Evolutionary conservation across 1,139 yeast genomes (phyloP).

Genomic region (Taiozyma sp.): DNA sequence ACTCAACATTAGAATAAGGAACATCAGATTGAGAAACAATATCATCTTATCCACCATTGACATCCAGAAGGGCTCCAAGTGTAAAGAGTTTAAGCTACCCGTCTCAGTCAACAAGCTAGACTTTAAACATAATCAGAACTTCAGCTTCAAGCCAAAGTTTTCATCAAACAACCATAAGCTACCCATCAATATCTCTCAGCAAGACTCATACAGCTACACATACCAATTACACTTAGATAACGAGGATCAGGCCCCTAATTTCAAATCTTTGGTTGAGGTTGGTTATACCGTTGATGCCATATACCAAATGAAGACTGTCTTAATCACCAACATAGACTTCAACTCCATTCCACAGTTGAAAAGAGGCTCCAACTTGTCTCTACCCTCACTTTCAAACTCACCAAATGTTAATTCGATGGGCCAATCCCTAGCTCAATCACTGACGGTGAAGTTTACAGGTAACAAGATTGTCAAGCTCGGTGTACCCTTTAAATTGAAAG

Average conservation of each 20-base stretch:
- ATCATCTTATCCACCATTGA: slow-evolving; percentile 49
- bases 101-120: slow-evolving; percentile 30
- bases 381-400: background rate
- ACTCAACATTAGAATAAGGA: slow-evolving; percentile 49
- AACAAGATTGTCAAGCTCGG: slow-evolving; percentile 57
- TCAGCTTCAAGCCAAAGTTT: slow-evolving; percentile 29
- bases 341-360: slow-evolving; percentile 8
- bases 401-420: slow-evolving; percentile 1
- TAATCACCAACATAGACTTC: slow-evolving; percentile 57
- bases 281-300: slow-evolving; percentile 24
- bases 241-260: slow-evolving; percentile 6
- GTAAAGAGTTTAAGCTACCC: slow-evolving; percentile 25
- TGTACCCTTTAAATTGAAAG: slow-evolving; percentile 53
- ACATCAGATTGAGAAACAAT: slow-evolving; percentile 48
- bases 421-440: slow-evolving; percentile 29
- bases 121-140: slow-evolving; percentile 34
- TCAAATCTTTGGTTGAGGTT: slow-evolving; percentile 19
- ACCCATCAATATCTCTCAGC: slow-evolving; percentile 27
- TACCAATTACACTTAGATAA: slow-evolving; percentile 32
- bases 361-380: background rate
- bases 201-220: slow-evolving; percentile 35
- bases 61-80: slow-evolving; percentile 45
- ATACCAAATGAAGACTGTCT: slow-evolving; percentile 41
- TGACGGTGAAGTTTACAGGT: slow-evolving; percentile 60
- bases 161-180: slow-evolving; percentile 11